Conservation (phyloP, 352 stramenopile species). For the Globisporangium canariense region DNA sequence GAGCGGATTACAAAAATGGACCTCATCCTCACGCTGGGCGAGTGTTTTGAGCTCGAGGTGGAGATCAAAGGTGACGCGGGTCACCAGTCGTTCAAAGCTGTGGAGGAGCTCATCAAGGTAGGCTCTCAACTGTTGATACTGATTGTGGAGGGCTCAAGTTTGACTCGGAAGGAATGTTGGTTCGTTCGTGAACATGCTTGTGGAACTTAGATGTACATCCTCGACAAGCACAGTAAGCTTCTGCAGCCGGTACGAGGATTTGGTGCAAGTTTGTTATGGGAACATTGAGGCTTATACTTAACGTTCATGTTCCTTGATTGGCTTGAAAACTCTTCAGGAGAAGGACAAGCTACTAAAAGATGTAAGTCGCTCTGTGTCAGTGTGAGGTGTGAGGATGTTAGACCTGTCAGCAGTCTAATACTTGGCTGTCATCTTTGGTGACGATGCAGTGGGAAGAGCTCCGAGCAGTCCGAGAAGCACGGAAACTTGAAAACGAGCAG, state of each 20-base stretch:
- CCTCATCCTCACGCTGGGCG: slow-evolving; percentile 70
- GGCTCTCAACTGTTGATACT: background rate
- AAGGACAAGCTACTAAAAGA: slow-evolving; percentile 37
- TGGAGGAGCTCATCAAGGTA: slow-evolving; percentile 45
- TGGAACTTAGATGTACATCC: slow-evolving; percentile 23
- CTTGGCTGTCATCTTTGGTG: background rate
- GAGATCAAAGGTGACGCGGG: slow-evolving; percentile 43
- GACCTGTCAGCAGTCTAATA: background rate
- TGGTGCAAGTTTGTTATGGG: background rate
- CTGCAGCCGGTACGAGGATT: slow-evolving; percentile 25
- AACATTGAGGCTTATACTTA: background rate
- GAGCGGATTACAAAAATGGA: slow-evolving; percentile 85
- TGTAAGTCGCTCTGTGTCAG: slow-evolving; percentile 12
- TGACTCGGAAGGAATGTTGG: background rate
- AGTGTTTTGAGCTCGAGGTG: slow-evolving; percentile 85
- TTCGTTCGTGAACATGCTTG: background rate
- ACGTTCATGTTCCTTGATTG: background rate
- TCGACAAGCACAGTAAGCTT: slow-evolving; percentile 29
- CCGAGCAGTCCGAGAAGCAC: slow-evolving; percentile 29
- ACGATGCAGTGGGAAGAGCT: slow-evolving; percentile 46
- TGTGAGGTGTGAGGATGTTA: background rate
- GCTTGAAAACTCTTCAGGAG: slow-evolving; percentile 16
- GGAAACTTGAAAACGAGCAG: slow-evolving; percentile 26
- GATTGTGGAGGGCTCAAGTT: background rate
- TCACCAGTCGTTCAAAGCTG: slow-evolving; percentile 39